Base-by-base conservation (phyloP, 2,329 filamentous ascomycete genomes). In the Pyricularia sp. region DNA sequence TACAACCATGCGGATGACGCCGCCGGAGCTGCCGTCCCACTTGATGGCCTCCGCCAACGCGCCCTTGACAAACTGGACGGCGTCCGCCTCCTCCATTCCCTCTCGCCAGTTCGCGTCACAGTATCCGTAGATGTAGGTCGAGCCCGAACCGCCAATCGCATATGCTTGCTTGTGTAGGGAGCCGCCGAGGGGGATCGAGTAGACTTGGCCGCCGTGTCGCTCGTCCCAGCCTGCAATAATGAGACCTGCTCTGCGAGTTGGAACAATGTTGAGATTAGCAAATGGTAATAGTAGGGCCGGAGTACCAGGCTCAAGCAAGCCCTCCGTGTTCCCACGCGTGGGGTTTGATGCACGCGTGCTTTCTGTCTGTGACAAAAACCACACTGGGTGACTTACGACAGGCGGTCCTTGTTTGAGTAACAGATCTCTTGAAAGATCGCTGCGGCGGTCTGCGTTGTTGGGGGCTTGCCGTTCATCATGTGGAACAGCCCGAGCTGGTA, bases 51-150 rank as follows among this genome's bases (percentile, higher is more conserved):
- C 93, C 73, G 86, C 82, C 74, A 99, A 81, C 35, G 94, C 88
- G 62, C 87, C 89, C 81, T 96, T 97, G 75, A 99, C 94, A 73
- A 99, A 99, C 55, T 87, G 78, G 69, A 99, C 87, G 0, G 94
- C 94, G 68, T 96, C 93, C 65, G 86, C 83, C 81, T 97, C 91
- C 64, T 89, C 91, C 93, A 99, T 97, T 69, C 86, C 86, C 78
- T 97, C 94, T 76, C 83, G 87, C 94, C 94, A 99, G 82, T 99
- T 86, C 66, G 91, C 88, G 75, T 99, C 93, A 75, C 93, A 97
- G 83, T 96, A 97, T 71, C 94, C 94, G 82, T 97, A 99, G 78
- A 99, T 99, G 82, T 99, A 99, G 67, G 94, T 97, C 71, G 93
- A 97, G 57, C 94, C 94, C 24, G 93, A 97, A 60, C 94, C 94